These are phyloP conservation scores for Penicillium fuscoglaucum DNA, from an alignment of 2,329 filamentous ascomycete genomes.

Conservation along the genomic window DNA sequence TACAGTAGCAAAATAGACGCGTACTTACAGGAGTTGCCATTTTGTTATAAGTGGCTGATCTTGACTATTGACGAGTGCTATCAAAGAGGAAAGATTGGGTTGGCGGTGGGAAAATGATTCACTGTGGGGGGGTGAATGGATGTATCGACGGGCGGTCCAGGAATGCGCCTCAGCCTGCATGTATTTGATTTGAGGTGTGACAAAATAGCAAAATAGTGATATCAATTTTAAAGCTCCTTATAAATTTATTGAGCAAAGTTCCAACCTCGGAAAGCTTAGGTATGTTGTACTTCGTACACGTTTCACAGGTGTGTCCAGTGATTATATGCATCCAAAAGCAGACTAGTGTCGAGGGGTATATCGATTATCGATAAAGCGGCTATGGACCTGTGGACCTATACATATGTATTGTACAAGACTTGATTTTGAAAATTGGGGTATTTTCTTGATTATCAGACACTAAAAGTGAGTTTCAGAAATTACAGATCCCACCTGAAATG, in stretches of 20 bases:
- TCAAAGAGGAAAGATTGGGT: constrained; percentile 14
- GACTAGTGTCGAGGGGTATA: constrained; percentile 1
- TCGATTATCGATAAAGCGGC: constrained; percentile 2
- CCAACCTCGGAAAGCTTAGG: not conserved
- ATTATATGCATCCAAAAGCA: not conserved
- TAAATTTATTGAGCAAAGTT: not conserved
- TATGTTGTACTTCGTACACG: too few relatives aligned
- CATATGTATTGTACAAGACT: not conserved
- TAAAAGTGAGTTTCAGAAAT: constrained; percentile 13
- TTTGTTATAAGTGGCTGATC: constrained; percentile 5
- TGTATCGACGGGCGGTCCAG: constrained; percentile 4
- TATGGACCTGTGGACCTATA: not conserved
- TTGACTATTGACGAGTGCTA: constrained; percentile 1
- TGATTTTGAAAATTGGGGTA: not conserved
- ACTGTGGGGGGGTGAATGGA: constrained; percentile 16
- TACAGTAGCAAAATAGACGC: not conserved
- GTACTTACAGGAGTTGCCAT: constrained; percentile 34
- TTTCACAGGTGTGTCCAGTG: not conserved
- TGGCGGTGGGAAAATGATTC: constrained; percentile 28
- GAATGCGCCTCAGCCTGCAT: not conserved
- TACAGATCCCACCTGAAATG: constrained; percentile 13
- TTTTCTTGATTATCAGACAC: constrained; percentile 16
- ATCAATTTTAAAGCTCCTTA: not conserved
- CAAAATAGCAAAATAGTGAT: not conserved
- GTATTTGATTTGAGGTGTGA: not conserved